Conservation (phyloP, 1,139 yeast species). For the Zygosaccharomyces sapae region DNA sequence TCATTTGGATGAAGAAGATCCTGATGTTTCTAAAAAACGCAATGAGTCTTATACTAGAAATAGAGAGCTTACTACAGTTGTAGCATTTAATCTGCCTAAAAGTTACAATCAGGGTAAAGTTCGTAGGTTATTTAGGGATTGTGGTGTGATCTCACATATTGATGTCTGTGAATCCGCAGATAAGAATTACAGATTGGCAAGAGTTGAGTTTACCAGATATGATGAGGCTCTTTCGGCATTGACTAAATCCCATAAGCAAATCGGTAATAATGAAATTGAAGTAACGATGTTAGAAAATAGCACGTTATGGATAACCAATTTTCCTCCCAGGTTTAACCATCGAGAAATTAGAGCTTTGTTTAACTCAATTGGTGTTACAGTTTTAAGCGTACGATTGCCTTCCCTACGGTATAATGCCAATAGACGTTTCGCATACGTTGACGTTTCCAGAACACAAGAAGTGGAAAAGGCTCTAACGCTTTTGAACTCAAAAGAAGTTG, state of each 20-base stretch:
- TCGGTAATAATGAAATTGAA: slow-evolving; percentile 43
- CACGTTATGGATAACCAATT: slow-evolving; percentile 54
- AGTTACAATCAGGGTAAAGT: slow-evolving; percentile 37
- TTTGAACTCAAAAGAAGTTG: slow-evolving; percentile 42
- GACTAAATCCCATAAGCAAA: slow-evolving; percentile 51
- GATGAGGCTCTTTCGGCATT: slow-evolving; percentile 56
- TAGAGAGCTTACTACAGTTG: slow-evolving; percentile 30
- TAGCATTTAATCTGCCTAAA: slow-evolving; percentile 33
- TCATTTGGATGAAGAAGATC: slow-evolving; percentile 1
- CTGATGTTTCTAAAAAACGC: slow-evolving; percentile 6
- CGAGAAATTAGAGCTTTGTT: slow-evolving; percentile 45
- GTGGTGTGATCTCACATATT: slow-evolving; percentile 51
- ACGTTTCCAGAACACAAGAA: slow-evolving; percentile 43
- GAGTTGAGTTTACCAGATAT: slow-evolving; percentile 52
- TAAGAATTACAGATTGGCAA: slow-evolving; percentile 37
- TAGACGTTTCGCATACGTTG: slow-evolving; percentile 75
- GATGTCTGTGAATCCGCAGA: slow-evolving; percentile 33
- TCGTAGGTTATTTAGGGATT: slow-evolving; percentile 49
- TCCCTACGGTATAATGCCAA: slow-evolving; percentile 52
- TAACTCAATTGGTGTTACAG: slow-evolving; percentile 42
- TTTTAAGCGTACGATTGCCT: slow-evolving; percentile 60
- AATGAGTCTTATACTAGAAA: slow-evolving; percentile 1
- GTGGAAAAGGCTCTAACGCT: slow-evolving; percentile 48
- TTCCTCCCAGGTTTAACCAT: slow-evolving; percentile 54
- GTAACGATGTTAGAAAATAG: slow-evolving; percentile 38